Base-by-base conservation (phyloP, 768 basidiomycete genomes). In the Trametes villosa region DNA sequence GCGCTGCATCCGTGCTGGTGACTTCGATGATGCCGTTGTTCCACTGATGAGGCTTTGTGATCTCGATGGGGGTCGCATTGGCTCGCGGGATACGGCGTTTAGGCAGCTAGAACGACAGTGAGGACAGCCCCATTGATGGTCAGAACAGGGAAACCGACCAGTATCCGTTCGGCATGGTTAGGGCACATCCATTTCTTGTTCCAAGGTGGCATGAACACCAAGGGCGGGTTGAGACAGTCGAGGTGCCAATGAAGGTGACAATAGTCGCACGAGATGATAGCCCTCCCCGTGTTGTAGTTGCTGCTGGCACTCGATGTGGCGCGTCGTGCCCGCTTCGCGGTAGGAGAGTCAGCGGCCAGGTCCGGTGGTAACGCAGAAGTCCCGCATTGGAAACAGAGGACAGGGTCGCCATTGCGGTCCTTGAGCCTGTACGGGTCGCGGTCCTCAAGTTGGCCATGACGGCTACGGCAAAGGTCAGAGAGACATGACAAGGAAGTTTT, bases 121-220 rank as follows among this genome's bases (percentile, higher is more conserved):
- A 59, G 46, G 46, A 51, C 57, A 58, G 41, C 34, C 49, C n/a
- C 30, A 52, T 49, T 27, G 65, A 46, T 45, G 56, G 48, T 51
- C 55, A 42, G 9, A 17, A 57, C 45, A n/a, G 34, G 27, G 53
- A 45, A 8, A 79, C 93, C 75, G 71, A 96, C 96, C 60, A 92
- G 73, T 53, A 88, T 82, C 59, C 87, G 86, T 65, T 97, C 95
- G n/a, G 86, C 88, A 71, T 99, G 97, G 69, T 96, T 94, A 9
- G 97, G 97, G 74, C 97, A 99, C 95, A 96, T 97, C 96, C 96
- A 99, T 73, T 96, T 97, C 79, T 88, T 91, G 65, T 86, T 86
- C 59, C 89, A 86, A 13, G 89, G 82, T 3, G 97, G 97, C 83
- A 98, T 88, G 40, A 82, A 82, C 24, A 89, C 79, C 60, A 96